These are phyloP conservation scores for Pseudogymnoascus sp. DNA, from an alignment of 2,329 filamentous ascomycete genomes.

Conservation along the genomic window DNA sequence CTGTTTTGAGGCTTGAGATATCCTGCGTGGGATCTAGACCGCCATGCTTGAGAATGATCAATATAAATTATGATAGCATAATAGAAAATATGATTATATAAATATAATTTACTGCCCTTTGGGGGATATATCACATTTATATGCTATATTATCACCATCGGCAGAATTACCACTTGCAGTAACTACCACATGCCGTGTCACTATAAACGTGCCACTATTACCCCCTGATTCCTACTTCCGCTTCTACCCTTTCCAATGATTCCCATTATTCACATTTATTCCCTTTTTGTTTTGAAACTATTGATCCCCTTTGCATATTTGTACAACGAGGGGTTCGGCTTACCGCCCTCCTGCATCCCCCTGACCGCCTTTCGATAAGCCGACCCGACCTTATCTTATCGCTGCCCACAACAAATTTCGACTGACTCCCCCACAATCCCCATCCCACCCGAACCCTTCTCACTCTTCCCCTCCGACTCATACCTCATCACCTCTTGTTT, in stretches of 20 bases:
- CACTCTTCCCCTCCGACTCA: conserved; percentile 3
- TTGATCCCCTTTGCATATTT: conserved; percentile 7
- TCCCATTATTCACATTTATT: conserved; percentile 6
- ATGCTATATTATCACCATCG: background rate
- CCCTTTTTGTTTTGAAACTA: background rate
- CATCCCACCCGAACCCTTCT: conserved; percentile 6
- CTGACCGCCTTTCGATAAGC: conserved; percentile 10
- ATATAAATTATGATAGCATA: background rate
- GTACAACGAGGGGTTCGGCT: conserved; percentile 3
- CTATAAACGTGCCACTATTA: background rate
- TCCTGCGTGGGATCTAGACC: background rate
- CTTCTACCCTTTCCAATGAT: background rate
- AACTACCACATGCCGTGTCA: background rate
- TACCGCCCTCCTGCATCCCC: conserved; percentile 3
- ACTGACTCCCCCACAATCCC: conserved; percentile 2
- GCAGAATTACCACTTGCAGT: background rate
- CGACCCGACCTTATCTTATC: conserved; percentile 10
- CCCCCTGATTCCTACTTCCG: background rate
- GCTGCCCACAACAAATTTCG: conserved; percentile 9
- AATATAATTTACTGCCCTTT: background rate
- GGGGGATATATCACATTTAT: background rate
- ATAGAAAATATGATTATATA: background rate
- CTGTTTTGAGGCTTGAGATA: background rate
- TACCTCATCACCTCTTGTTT: conserved; percentile 5
- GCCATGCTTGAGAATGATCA: background rate